phyloP scores from a whole-genome alignment of 805 yeast genomes.

The Crinitomyces ghanaensis region DNA sequence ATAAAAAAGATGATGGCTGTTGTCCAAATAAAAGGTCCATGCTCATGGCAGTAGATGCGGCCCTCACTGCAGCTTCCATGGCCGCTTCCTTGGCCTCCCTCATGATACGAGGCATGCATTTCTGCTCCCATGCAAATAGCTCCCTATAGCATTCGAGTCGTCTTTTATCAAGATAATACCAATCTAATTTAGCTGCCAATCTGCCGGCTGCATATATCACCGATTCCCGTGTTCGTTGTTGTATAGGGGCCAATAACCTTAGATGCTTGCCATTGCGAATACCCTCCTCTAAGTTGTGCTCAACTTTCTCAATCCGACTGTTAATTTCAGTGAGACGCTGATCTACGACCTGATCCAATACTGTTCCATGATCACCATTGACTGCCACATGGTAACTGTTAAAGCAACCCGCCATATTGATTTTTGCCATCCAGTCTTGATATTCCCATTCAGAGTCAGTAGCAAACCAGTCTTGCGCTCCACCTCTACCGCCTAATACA shows the following conservation, averaged over 20 bases:
- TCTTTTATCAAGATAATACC: constrained; percentile 44
- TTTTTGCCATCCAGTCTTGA: constrained; percentile 47
- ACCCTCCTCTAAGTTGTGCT: constrained; percentile 25
- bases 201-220: constrained; percentile 35
- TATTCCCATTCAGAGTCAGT: constrained; percentile 37
- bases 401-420: constrained; percentile 42
- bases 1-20: too few relatives aligned
- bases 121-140: constrained; percentile 25
- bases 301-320: constrained; percentile 27
- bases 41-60: too few relatives aligned
- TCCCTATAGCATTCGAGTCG: constrained; percentile 32
- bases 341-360: background rate
- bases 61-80: too few relatives aligned
- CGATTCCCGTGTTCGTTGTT: constrained; percentile 39
- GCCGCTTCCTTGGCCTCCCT: too few relatives aligned
- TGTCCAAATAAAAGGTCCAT: too few relatives aligned
- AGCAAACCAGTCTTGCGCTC: constrained; percentile 29
- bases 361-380: constrained; percentile 8
- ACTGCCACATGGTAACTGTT: constrained; percentile 29
- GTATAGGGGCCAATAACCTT: constrained; percentile 42
- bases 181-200: constrained; percentile 42
- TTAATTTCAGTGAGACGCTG: constrained; percentile 21
- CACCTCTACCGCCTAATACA: constrained; percentile 22
- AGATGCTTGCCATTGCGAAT: constrained; percentile 30
- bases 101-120: too few relatives aligned